Conservation (phyloP, 2,329 filamentous ascomycete species). For the Zymoseptoria tritici region DNA sequence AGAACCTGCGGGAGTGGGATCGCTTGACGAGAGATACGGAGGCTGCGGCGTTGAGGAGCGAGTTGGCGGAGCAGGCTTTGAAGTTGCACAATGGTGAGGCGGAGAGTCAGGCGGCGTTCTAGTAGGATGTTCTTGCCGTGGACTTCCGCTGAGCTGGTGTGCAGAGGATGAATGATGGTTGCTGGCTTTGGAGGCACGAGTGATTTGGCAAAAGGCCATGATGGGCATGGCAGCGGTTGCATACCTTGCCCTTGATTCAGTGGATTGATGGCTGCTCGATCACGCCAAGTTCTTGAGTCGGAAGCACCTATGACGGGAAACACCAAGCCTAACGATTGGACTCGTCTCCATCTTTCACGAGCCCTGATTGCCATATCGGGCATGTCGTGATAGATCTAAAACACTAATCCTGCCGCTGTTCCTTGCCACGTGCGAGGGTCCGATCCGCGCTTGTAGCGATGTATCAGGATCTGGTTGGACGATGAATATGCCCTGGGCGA, state of each 20-base stretch:
- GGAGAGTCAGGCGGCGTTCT: constrained; percentile 22
- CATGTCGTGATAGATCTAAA: neutral
- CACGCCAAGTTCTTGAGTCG: too few species aligned
- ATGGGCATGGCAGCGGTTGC: too few species aligned
- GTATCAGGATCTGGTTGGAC: neutral
- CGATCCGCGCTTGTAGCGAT: neutral
- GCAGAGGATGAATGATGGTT: neutral
- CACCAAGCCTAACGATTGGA: too few species aligned
- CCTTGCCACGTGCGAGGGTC: neutral
- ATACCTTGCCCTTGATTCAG: too few species aligned
- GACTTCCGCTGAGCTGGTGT: neutral
- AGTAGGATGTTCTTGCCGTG: constrained; percentile 7
- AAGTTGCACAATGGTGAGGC: constrained; percentile 25
- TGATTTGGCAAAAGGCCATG: neutral
- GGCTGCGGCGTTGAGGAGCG: constrained; percentile 37
- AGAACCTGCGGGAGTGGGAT: constrained; percentile 41
- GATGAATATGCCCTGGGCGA: neutral
- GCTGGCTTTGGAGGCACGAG: neutral
- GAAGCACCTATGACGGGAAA: too few species aligned
- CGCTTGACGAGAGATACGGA: constrained; percentile 37
- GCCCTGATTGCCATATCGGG: neutral
- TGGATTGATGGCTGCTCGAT: too few species aligned
- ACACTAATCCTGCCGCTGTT: neutral
- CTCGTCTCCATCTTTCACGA: too few species aligned
- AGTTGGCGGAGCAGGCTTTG: constrained; percentile 42